phyloP scores from a whole-genome alignment of 129 eudicot species.

The Erigeron canadensis region DNA sequence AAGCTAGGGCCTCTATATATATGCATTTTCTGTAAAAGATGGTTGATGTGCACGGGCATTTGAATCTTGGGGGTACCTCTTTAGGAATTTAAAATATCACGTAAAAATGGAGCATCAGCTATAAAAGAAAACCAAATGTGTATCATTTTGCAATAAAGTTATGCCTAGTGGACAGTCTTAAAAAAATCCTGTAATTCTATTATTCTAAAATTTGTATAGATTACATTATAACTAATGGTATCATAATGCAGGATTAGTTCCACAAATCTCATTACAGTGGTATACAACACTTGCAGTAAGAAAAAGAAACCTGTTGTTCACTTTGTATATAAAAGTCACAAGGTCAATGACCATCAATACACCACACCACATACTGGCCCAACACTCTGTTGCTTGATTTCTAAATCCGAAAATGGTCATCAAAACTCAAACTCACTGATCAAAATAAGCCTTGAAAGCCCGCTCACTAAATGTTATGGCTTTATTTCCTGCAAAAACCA shows the following conservation, averaged over 20 bases:
- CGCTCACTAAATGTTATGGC: conserved; percentile 4
- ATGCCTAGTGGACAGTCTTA: too few relatives aligned
- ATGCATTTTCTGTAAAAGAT: too few relatives aligned
- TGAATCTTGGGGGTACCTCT: too few relatives aligned
- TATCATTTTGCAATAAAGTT: too few relatives aligned
- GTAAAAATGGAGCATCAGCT: too few relatives aligned
- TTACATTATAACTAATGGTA: too few relatives aligned
- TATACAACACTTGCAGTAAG: not conserved
- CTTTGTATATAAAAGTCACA: conserved; percentile 20
- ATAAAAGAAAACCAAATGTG: too few relatives aligned
- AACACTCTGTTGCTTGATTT: not conserved
- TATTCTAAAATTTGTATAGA: too few relatives aligned
- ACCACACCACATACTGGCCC: conserved; percentile 17
- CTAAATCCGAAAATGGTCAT: conserved; percentile 11
- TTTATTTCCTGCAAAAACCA: conserved; percentile 19
- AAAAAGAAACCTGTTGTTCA: conserved; percentile 4
- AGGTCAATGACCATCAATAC: conserved; percentile 18
- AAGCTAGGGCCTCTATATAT: too few relatives aligned
- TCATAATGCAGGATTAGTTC: not conserved
- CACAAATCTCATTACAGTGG: not conserved
- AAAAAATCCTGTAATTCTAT: too few relatives aligned
- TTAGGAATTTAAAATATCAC: too few relatives aligned
- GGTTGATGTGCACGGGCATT: too few relatives aligned
- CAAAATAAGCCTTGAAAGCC: conserved; percentile 5
- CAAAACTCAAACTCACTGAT: conserved; percentile 18